Evolutionary conservation across 164 flowering plant species (phyloP), one percentile per base, ranked within the genome.

Genomic region (Santalum album): DNA sequence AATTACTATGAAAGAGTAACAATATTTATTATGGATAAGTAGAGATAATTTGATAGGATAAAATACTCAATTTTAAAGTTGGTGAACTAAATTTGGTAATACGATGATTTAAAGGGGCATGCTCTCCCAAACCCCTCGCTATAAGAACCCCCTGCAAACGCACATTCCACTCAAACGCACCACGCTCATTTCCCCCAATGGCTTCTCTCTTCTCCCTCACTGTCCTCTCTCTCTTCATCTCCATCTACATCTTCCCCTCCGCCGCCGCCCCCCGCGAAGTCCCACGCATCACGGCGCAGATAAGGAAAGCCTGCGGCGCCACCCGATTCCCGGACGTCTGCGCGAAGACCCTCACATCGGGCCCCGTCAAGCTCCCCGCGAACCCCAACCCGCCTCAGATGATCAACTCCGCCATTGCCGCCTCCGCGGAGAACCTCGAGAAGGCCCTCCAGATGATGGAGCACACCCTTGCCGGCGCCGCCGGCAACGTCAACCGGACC

Each of bases 271-370:
- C 20, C 26, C 3, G 21, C 29, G 12, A 1, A 32, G 18, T 12
- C 70, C 25, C 16, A 15, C 16, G 42, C 17, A 4, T 25, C 59
- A 46, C 70, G 6, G 27, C 65, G 5, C 51, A 57, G 36, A 68
- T 78, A 60, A 71, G 36, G 1, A 73, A 61, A 49, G 86, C 92
- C 24, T 90, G 98, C 71, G 73, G 75, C 14, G 83, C 96, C 58
- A 82, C 96, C 1, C 78, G 79, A 1, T 72, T 55, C 61, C 75
- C 84, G 0, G 65, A 68, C n/a, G 18, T 54, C 23, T 91, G 98
- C 64, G 59, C 54, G 19, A 11, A 76, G 27, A 45, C 78, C 16
- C 64, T 86, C 16, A 1, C 64, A 21, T 3, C 64, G 20, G 32
- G 61, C 16, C 58, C 69, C 29, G 15, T 18, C 11, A 51, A 6